Evolutionary conservation across 148 eudicot species (phyloP), one percentile per base, ranked within the genome.

Genomic region (Silene conica): DNA sequence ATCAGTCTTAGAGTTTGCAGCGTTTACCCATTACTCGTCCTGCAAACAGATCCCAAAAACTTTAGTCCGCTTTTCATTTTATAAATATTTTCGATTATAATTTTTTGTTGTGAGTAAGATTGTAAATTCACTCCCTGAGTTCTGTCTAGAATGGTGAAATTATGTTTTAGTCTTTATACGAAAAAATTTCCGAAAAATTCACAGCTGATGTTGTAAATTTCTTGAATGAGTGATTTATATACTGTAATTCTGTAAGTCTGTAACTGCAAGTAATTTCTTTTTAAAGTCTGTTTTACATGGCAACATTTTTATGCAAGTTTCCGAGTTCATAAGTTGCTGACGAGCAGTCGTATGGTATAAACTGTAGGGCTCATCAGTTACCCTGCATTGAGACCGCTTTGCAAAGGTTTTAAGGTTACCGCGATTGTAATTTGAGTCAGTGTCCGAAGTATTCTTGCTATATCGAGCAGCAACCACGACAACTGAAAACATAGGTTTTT

Each of bases 191-290:
- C 9, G 34, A 60, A 75, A 57, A 43, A 23, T 63, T 64, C 72
- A 74, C 75, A 80, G 72, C 67, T 43, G 71, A 70, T 60, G 55
- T 41, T 75, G 72, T 74, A 71, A 80, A 75, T 74, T 74, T 74
- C 67, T 43, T 74, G 22, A 64, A 56, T 19, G 57, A 70, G 31
- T 62, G 70, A 62, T 18, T 68, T 63, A 8, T 62, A 1, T 52
- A 31, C 34, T 31, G 34, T n/a, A n/a, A n/a, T n/a, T n/a, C n/a
- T n/a, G n/a, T n/a, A n/a, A n/a, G n/a, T n/a, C n/a, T n/a, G n/a
- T 31, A 28, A 26, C 63, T 72, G 80, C 66, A 15, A 73, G 60
- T 43, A 55, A 23, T 55, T 63, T 41, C 68, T 41, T 22, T 71
- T 23, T 63, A 28, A 69, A 61, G 58, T 46, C 19, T 31, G 46